Evolutionary conservation across 768 basidiomycete species (phyloP), one percentile per base, ranked within the genome.

Genomic region (Hydnum rufescens): DNA sequence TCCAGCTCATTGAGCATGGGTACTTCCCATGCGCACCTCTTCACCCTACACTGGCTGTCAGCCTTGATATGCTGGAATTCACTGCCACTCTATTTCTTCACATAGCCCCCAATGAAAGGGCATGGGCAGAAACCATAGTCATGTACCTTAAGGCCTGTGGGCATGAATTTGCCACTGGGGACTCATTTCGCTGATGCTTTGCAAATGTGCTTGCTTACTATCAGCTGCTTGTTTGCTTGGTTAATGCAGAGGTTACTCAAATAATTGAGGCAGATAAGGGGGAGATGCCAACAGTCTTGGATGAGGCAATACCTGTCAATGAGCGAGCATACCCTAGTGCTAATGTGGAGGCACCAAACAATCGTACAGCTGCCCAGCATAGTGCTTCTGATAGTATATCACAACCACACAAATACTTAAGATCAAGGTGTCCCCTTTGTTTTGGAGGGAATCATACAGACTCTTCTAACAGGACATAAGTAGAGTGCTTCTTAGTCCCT

Each of bases 1-100:
- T 25, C 19, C 31, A 53, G 31, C 26, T 55, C 4, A 18, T 55
- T 34, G 5, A 23, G 6, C 36, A 19, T 13, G 51, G 54, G 16
- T 46, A 42, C 34, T 53, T 55, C 39, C 54, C 54, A 22, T 55
- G 54, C 26, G 52, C 54, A 18, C 54, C 54, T 6, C 18, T 16
- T 19, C 25, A 42, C 6, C 54, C 54, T 4, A 42, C 54, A 3
- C 4, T 55, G 4, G 54, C 52, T 13, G 26, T 53, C 32, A 44
- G 43, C 42, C n/a, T 47, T 18, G 54, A 54, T 13, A 28, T 55
- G 3, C 44, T 55, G n/a, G 32, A 55, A 32, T 36, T 53, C 23
- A 47, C 44, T 42, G 19, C 31, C 18, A 23, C 32, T 22, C 32
- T 26, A 5, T 54, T 54, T 42, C 22, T 25, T 4, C 16, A 46